phyloP scores from a whole-genome alignment of 1,284 basidiomycete species.

The Stygiomarasmius scandens region DNA sequence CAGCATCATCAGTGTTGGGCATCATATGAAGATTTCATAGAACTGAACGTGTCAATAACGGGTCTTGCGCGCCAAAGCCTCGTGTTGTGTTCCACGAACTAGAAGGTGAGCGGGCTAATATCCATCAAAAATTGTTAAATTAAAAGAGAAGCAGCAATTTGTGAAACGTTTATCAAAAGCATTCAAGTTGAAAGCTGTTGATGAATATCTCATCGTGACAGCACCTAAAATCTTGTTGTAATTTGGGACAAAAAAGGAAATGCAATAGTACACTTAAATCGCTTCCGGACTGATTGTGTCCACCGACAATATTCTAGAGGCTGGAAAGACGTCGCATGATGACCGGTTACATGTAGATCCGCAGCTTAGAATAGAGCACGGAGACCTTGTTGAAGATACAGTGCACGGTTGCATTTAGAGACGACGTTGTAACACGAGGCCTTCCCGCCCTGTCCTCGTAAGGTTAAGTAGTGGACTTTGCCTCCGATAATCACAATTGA shows the following conservation, averaged over 20 bases:
- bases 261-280: neutral
- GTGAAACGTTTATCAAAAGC: neutral
- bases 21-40: no score
- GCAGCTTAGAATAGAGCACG: no score
- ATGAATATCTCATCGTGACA: no score
- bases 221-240: neutral
- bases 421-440: neutral
- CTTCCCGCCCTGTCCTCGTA: neutral
- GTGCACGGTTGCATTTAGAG: neutral
- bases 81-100: neutral
- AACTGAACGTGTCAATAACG: no score
- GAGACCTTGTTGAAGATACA: neutral
- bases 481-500: neutral
- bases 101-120: neutral
- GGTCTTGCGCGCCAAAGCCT: neutral
- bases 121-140: neutral
- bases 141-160: neutral
- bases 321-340: no score
- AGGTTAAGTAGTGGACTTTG: neutral
- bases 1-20: no score
- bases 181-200: no score
- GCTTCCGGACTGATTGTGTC: no score
- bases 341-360: no score
- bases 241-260: neutral
- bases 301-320: no score